These are phyloP conservation scores for Gamsiella multidivaricata DNA, from an alignment of 192 early-diverging fungal genomes.

Conservation along the genomic window DNA sequence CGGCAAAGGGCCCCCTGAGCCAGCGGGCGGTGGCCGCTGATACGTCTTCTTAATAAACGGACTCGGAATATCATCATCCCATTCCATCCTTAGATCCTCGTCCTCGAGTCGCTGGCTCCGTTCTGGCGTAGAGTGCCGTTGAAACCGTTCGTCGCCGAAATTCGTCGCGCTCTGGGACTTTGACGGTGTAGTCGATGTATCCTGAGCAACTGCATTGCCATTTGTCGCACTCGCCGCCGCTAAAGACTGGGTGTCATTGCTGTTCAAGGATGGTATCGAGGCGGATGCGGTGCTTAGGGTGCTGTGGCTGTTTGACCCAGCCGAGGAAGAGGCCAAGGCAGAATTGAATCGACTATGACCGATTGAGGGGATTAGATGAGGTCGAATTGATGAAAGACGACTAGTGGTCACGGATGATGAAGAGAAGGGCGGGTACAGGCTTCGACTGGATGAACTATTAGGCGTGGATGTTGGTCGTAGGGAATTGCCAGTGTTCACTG, in stretches of 20 bases:
- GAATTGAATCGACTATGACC: slow-evolving; percentile 16
- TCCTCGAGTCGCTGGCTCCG: slow-evolving; percentile 4
- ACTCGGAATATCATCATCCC: slow-evolving; percentile 44
- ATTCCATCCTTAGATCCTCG: slow-evolving; percentile 30
- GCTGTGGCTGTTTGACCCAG: too few species aligned
- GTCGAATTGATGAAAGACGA: slow-evolving; percentile 3
- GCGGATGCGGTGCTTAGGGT: slow-evolving; percentile 1
- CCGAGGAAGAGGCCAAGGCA: background rate
- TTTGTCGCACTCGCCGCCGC: background rate
- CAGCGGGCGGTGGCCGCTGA: background rate
- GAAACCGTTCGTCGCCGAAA: background rate
- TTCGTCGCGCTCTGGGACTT: background rate
- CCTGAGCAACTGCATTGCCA: background rate
- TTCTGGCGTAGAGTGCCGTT: background rate
- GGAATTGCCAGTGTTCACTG: background rate
- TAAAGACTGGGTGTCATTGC: background rate
- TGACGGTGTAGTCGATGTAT: background rate
- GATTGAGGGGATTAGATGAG: background rate
- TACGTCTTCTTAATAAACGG: slow-evolving; percentile 38
- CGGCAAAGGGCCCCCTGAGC: background rate
- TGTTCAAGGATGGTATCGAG: background rate
- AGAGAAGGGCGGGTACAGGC: background rate
- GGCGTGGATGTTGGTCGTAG: slow-evolving; percentile 4
- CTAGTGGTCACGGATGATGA: slow-evolving; percentile 4
- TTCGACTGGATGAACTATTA: background rate